Percentiles rank a stretch among this genome's conserved stretches.
Conservation (phyloP, 331 rosid species). For the Spiraea crenata region DNA sequence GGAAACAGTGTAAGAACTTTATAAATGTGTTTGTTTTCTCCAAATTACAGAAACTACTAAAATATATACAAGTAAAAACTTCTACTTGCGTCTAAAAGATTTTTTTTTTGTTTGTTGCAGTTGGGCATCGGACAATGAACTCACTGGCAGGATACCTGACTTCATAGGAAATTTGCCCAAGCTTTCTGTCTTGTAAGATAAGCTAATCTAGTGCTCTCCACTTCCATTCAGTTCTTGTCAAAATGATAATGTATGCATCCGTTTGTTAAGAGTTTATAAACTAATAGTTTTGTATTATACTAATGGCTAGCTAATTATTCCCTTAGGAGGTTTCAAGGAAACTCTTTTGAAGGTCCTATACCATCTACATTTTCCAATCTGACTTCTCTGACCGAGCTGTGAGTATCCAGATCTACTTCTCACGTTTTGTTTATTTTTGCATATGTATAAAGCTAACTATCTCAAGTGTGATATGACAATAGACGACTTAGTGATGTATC, state of each 20-base stretch:
- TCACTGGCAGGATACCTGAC: slow-evolving; percentile 69
- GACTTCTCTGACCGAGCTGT: slow-evolving; percentile 60
- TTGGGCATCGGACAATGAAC: slow-evolving; percentile 62
- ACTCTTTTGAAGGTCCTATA: slow-evolving; percentile 68
- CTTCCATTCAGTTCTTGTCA: background rate
- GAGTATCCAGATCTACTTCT: slow-evolving; percentile 32
- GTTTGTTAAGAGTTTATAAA: background rate
- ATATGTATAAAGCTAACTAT: slow-evolving; percentile 22
- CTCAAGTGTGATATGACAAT: slow-evolving; percentile 21
- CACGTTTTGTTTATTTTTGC: background rate
- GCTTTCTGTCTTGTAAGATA: slow-evolving; percentile 61
- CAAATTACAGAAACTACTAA: background rate
- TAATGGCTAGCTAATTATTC: background rate
- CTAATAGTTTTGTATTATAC: background rate
- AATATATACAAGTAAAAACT: background rate
- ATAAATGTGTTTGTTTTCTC: background rate
- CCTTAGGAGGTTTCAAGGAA: slow-evolving; percentile 78
- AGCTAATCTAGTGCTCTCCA: background rate
- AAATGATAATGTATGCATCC: background rate
- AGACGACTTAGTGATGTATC: slow-evolving; percentile 63
- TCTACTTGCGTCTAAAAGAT: background rate
- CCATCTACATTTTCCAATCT: slow-evolving; percentile 57
- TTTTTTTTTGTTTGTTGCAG: slow-evolving; percentile 36
- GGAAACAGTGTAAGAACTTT: slow-evolving; percentile 42
- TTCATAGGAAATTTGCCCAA: slow-evolving; percentile 71